phyloP scores from a whole-genome alignment of 2,329 filamentous ascomycete genomes.

The Fusarium longipes region DNA sequence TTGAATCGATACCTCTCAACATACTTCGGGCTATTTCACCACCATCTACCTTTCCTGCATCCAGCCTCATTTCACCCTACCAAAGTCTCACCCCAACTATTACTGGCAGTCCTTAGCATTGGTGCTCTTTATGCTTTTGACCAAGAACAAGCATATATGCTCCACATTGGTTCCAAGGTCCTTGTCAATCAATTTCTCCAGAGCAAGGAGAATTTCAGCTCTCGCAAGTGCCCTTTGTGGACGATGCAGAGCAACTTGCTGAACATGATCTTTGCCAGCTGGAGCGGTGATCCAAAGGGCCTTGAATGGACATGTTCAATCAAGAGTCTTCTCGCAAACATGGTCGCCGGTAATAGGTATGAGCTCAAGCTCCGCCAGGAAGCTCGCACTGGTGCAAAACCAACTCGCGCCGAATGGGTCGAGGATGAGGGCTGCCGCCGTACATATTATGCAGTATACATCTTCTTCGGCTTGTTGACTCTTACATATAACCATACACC shows the following conservation, averaged over 20 bases:
- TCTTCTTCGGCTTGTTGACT: conserved; percentile 96
- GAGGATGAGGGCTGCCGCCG: conserved; percentile 96
- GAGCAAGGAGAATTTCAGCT: conserved; percentile 99
- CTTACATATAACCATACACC: conserved; percentile 98
- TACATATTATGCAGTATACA: conserved; percentile 98
- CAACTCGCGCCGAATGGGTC: conserved; percentile 90
- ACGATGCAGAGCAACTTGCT: conserved; percentile 97
- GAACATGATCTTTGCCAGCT: conserved; percentile 99
- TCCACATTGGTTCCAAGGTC: conserved; percentile 97
- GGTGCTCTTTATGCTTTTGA: conserved; percentile 97
- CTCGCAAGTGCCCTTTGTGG: conserved; percentile 95
- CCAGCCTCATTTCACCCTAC: conserved; percentile 89
- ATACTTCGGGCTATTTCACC: conserved; percentile 97
- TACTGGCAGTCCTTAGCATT: conserved; percentile 92
- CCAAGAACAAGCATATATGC: conserved; percentile 94
- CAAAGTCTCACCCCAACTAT: conserved; percentile 80
- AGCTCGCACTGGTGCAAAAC: conserved; percentile 79
- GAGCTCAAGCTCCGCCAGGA: conserved; percentile 94
- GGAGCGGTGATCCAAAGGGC: conserved; percentile 97
- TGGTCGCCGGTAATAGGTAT: conserved; percentile 97
- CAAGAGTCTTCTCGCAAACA: conserved; percentile 96
- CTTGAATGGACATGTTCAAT: conserved; percentile 99
- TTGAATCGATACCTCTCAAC: conserved; percentile 94
- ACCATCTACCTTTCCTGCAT: conserved; percentile 95
- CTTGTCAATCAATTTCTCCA: conserved; percentile 96